phyloP scores from a whole-genome alignment of 352 stramenopile genomes.

The Pythium phragmitis region DNA sequence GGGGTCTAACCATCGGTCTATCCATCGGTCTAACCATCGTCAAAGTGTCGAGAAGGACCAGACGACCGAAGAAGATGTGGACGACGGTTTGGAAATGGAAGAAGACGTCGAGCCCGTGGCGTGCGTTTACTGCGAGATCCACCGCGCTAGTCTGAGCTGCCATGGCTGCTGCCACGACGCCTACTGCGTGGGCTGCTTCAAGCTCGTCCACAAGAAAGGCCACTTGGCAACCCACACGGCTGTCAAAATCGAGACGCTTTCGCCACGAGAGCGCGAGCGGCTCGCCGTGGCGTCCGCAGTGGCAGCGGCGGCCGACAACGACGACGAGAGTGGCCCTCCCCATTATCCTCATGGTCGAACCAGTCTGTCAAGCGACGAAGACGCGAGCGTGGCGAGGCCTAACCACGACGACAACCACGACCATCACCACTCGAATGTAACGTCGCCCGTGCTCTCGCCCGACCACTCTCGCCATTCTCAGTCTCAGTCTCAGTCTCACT shows the following conservation, averaged over 20 bases:
- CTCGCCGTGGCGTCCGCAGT: conserved; percentile 13
- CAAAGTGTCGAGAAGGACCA: too few relatives aligned
- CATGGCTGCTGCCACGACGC: conserved; percentile 83
- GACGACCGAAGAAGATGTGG: background rate
- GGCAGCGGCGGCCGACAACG: conserved; percentile 10
- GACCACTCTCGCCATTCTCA: conserved; percentile 15
- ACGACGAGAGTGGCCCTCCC: background rate
- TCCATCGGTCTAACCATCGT: too few relatives aligned
- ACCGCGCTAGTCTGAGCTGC: conserved; percentile 67
- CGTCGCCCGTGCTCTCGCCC: conserved; percentile 3
- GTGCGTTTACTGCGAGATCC: conserved; percentile 84
- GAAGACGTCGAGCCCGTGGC: conserved; percentile 23
- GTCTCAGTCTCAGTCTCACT: conserved; percentile 1
- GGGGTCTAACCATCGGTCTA: too few relatives aligned
- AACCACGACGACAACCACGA: background rate
- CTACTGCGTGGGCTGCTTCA: conserved; percentile 88
- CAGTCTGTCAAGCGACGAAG: background rate
- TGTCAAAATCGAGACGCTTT: conserved; percentile 46
- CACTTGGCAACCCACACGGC: conserved; percentile 79
- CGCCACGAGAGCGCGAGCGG: conserved; percentile 19
- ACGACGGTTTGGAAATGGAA: conserved; percentile 28
- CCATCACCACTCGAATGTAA: background rate
- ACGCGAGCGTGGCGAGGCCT: background rate
- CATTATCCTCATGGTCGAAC: background rate
- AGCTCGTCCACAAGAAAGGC: conserved; percentile 86